phyloP scores from a whole-genome alignment of 2,329 filamentous ascomycete species.

The Trichophyton mentagrophytes region DNA sequence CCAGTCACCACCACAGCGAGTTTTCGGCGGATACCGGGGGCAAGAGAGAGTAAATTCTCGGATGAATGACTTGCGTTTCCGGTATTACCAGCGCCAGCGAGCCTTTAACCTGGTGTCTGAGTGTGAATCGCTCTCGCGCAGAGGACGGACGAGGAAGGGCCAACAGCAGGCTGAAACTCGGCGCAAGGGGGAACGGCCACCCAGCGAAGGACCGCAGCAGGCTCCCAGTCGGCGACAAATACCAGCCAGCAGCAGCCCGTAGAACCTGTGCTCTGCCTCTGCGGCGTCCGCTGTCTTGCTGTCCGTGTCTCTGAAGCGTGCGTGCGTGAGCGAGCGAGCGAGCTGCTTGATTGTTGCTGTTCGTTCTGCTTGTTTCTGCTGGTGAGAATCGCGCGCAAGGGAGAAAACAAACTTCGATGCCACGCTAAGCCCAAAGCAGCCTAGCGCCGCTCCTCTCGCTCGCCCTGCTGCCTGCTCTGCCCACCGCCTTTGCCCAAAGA shows the following conservation, averaged over 20 bases:
- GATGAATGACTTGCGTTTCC: neutral
- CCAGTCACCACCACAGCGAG: neutral
- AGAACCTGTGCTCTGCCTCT: neutral
- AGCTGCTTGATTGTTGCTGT: neutral
- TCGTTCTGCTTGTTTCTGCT: neutral
- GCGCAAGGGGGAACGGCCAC: neutral
- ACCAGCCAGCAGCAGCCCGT: neutral
- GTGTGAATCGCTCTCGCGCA: neutral
- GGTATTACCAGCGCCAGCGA: neutral
- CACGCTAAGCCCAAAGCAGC: neutral
- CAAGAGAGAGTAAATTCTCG: neutral
- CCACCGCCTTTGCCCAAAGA: neutral
- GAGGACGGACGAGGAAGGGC: neutral
- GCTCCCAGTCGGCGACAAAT: neutral
- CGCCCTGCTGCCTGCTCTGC: neutral
- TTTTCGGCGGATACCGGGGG: neutral
- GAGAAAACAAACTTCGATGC: conserved; percentile 1
- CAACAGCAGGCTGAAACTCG: neutral
- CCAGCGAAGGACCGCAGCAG: neutral
- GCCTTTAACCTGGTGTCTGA: neutral
- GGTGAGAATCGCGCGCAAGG: neutral
- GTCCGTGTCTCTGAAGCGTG: no score
- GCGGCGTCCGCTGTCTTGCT: neutral
- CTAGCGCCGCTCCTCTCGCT: neutral
- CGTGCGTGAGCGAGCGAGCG: no score